Percentiles rank a stretch among this genome's conserved stretches.
These are phyloP conservation scores for Mortierella sp. DNA, from an alignment of 371 early-diverging fungal species.

Conservation along the genomic window DNA sequence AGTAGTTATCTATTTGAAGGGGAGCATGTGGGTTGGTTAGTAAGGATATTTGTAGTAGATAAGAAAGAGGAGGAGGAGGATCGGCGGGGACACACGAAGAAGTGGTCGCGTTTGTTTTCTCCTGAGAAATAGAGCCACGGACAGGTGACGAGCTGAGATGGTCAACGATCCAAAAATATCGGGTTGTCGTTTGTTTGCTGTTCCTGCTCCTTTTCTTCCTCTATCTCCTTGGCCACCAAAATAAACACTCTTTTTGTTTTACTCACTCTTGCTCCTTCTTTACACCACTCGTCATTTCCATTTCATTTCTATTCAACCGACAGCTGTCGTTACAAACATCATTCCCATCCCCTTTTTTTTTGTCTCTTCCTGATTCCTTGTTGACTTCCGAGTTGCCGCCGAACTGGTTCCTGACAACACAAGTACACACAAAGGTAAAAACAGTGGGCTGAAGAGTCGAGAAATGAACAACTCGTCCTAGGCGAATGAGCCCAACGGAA, in stretches of 20 bases:
- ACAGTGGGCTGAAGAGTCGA: too few species aligned
- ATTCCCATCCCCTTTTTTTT: not conserved
- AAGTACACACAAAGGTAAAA: slow-evolving; percentile 1
- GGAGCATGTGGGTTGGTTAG: not conserved
- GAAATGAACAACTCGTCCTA: not conserved
- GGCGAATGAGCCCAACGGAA: not conserved
- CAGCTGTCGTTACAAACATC: too few species aligned
- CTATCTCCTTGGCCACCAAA: not conserved
- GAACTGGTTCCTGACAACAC: not conserved
- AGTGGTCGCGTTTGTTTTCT: not conserved
- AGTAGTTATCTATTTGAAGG: slow-evolving; percentile 61
- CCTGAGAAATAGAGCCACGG: not conserved
- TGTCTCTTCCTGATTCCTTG: not conserved
- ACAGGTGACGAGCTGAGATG: not conserved
- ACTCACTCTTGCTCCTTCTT: not conserved
- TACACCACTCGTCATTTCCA: not conserved
- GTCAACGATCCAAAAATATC: not conserved
- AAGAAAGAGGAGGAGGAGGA: not conserved
- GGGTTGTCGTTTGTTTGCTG: not conserved
- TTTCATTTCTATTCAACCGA: not conserved
- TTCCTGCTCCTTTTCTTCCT: not conserved
- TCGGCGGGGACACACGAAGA: not conserved
- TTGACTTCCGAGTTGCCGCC: too few species aligned
- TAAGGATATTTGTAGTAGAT: not conserved
- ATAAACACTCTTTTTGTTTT: not conserved